These are phyloP conservation scores for Fraxinus excelsior DNA, from an alignment of 257 asterid species.

Conservation along the genomic window DNA sequence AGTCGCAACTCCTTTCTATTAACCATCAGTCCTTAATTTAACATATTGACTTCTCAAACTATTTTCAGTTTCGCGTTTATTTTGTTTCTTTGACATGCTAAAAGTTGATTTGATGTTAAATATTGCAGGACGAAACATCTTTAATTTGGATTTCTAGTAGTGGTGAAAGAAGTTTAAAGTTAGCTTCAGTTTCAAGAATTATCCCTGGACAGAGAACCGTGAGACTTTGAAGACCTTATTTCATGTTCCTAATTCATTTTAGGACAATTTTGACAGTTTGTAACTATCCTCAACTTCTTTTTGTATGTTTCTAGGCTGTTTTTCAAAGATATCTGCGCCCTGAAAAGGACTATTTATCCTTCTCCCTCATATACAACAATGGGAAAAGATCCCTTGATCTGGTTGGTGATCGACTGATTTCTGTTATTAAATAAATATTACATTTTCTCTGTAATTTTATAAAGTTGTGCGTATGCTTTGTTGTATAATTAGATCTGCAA, in stretches of 20 bases:
- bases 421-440: background rate
- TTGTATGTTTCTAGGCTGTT: conserved; percentile 69
- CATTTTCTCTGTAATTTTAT: conserved; percentile 19
- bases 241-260: conserved; percentile 22
- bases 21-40: background rate
- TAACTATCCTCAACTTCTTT: background rate
- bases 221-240: conserved; percentile 31
- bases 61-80: background rate
- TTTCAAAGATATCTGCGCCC: conserved; percentile 84
- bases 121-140: conserved; percentile 71
- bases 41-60: background rate
- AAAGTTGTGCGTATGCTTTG: conserved; percentile 14
- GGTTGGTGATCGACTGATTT: conserved; percentile 54
- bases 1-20: conserved; percentile 3
- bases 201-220: conserved; percentile 98
- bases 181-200: conserved; percentile 76
- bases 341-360: conserved; percentile 88
- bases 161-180: conserved; percentile 81
- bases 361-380: conserved; percentile 85
- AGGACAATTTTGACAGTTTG: conserved; percentile 10
- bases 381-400: conserved; percentile 96
- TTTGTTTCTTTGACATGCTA: conserved; percentile 22
- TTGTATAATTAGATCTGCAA: conserved; percentile 65
- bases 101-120: conserved; percentile 13
- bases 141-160: conserved; percentile 81